Percentiles rank a stretch among this genome's conserved stretches.
Evolutionary conservation across 768 basidiomycete species (phyloP).

Genomic region (Boletus fagicola): DNA sequence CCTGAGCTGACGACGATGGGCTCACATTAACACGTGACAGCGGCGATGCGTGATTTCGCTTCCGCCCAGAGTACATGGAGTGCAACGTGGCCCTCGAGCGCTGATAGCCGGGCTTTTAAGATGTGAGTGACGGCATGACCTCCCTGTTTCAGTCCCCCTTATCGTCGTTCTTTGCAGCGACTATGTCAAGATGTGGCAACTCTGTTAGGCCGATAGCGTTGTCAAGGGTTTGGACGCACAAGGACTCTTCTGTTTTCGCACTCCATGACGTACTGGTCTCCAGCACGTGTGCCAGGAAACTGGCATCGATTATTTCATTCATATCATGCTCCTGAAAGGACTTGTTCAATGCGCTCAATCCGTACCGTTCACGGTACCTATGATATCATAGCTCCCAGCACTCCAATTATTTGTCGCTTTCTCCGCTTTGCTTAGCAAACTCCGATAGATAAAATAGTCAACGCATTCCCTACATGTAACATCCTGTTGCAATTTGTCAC

Average conservation of each 20-base stretch:
- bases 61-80: constrained; percentile 62
- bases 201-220: constrained; percentile 17
- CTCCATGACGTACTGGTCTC: background rate
- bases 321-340: background rate
- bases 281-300: background rate
- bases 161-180: constrained; percentile 16
- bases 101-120: constrained; percentile 63
- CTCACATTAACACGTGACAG: constrained; percentile 15
- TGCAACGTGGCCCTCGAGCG: constrained; percentile 67
- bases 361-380: background rate
- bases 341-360: background rate
- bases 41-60: constrained; percentile 75
- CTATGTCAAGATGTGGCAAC: constrained; percentile 36
- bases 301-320: background rate
- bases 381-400: background rate
- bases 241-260: background rate
- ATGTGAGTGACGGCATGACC: constrained; percentile 41
- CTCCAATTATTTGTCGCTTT: background rate
- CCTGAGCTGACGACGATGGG: too few relatives aligned
- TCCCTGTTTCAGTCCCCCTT: background rate
- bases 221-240: background rate
- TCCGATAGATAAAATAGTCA: background rate
- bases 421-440: background rate
- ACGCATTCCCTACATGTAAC: background rate
- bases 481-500: background rate